These are phyloP conservation scores for Dactylellina haptotyla DNA, from an alignment of 2,329 filamentous ascomycete genomes.

Conservation along the genomic window DNA sequence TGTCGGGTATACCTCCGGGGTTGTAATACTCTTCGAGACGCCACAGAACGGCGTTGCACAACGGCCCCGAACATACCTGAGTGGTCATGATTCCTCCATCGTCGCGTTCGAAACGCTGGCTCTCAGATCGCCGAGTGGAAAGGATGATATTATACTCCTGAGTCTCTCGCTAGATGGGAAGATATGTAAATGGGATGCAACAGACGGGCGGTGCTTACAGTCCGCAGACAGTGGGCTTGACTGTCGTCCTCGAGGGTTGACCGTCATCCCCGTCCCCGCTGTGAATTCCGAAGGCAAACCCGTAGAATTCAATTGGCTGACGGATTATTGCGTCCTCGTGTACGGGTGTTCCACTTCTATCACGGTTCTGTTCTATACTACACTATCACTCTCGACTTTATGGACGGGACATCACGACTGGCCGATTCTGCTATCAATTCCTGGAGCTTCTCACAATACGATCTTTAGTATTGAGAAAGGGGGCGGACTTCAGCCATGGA, in stretches of 20 bases:
- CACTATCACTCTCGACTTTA: conserved; percentile 53
- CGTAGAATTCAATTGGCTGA: conserved; percentile 49
- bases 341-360: conserved; percentile 56
- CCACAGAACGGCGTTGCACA: conserved; percentile 15
- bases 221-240: conserved; percentile 40
- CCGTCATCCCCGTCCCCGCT: conserved; percentile 36
- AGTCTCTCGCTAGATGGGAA: conserved; percentile 53
- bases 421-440: conserved; percentile 55
- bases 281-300: conserved; percentile 31
- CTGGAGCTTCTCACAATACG: conserved; percentile 47
- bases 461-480: conserved; percentile 54
- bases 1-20: conserved; percentile 46
- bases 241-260: conserved; percentile 53
- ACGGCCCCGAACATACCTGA: conserved; percentile 53
- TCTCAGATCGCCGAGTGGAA: conserved; percentile 35
- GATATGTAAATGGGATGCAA: conserved; percentile 56
- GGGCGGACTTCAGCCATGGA: conserved; percentile 55
- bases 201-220: conserved; percentile 56
- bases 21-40: conserved; percentile 32
- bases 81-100: conserved; percentile 55
- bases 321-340: conserved; percentile 55
- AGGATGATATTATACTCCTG: conserved; percentile 53
- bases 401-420: conserved; percentile 57
- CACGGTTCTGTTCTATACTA: conserved; percentile 55
- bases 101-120: conserved; percentile 53